These are phyloP conservation scores for Trichosanthes truncata DNA, from an alignment of 306 rosid genomes.

Conservation along the genomic window DNA sequence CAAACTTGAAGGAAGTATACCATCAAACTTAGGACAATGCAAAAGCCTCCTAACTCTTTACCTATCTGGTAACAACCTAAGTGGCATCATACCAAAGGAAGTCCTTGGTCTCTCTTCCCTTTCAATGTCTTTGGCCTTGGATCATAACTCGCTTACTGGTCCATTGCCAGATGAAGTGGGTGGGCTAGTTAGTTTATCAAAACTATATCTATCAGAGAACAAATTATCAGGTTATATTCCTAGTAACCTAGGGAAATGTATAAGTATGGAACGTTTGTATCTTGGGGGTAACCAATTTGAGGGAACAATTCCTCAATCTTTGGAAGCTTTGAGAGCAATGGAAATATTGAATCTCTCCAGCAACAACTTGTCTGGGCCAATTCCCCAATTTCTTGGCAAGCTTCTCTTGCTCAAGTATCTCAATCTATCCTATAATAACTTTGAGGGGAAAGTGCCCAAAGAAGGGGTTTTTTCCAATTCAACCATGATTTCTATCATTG, in stretches of 20 bases:
- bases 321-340: conserved; percentile 6
- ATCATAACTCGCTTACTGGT: conserved; percentile 19
- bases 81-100: conserved; percentile 10
- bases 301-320: conserved; percentile 21
- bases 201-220: conserved; percentile 20
- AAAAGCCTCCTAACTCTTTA: too few species aligned
- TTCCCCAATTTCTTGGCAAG: conserved; percentile 18
- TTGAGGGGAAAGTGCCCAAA: conserved; percentile 20
- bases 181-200: background rate
- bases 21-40: background rate
- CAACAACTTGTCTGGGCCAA: conserved; percentile 20
- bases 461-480: conserved; percentile 24
- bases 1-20: background rate
- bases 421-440: conserved; percentile 23
- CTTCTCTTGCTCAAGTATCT: background rate
- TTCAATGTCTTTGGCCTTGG: conserved; percentile 10
- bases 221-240: conserved; percentile 21
- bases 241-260: background rate
- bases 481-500: conserved; percentile 9
- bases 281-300: conserved; percentile 21
- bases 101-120: conserved; percentile 17
- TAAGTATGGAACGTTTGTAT: background rate
- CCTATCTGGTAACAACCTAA: too few species aligned
- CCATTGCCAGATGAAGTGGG: conserved; percentile 27
- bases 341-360: conserved; percentile 11